Evolutionary conservation across 2,329 filamentous ascomycete genomes (phyloP).

Genomic region (Talaromyces sp.): DNA sequence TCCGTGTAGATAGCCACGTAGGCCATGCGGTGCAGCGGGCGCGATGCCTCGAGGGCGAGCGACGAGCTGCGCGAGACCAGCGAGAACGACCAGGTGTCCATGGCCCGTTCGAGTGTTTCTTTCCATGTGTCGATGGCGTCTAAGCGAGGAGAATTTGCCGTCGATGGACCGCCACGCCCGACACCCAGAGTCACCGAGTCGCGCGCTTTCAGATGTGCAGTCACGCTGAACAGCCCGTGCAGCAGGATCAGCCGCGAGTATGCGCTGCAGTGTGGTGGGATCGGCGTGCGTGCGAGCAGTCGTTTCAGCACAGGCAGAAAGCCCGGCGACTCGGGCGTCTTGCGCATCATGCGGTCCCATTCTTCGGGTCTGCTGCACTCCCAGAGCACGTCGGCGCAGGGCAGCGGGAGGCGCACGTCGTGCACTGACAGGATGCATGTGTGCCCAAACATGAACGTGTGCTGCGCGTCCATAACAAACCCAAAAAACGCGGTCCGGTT

Average conservation of each 20-base stretch:
- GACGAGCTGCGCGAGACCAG: slow-evolving; percentile 20
- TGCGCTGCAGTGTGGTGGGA: slow-evolving; percentile 19
- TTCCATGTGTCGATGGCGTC: slow-evolving; percentile 19
- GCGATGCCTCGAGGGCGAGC: slow-evolving; percentile 18
- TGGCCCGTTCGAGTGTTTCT: slow-evolving; percentile 20
- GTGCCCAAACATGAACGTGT: slow-evolving; percentile 24
- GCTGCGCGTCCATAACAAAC: slow-evolving; percentile 26
- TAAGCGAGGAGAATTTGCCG: slow-evolving; percentile 7
- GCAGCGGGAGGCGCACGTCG: slow-evolving; percentile 22
- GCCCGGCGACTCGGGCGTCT: slow-evolving; percentile 16
- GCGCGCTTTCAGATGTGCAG: slow-evolving; percentile 20
- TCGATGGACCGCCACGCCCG: slow-evolving; percentile 8
- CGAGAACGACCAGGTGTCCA: slow-evolving; percentile 25
- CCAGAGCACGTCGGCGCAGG: slow-evolving; percentile 22
- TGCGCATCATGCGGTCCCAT: slow-evolving; percentile 17
- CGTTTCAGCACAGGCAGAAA: slow-evolving; percentile 20
- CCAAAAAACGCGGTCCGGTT: slow-evolving; percentile 23
- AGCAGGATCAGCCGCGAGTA: slow-evolving; percentile 21
- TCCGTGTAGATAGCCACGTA: slow-evolving; percentile 22
- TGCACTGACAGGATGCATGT: slow-evolving; percentile 22
- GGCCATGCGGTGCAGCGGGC: slow-evolving; percentile 21
- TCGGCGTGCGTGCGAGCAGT: slow-evolving; percentile 17
- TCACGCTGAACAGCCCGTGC: slow-evolving; percentile 23
- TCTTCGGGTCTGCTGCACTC: slow-evolving; percentile 16
- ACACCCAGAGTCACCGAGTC: slow-evolving; percentile 18